Percentiles rank a stretch among this genome's conserved stretches.
phyloP scores from a whole-genome alignment of 345 rosid species.

The Noccaea bulbosa region DNA sequence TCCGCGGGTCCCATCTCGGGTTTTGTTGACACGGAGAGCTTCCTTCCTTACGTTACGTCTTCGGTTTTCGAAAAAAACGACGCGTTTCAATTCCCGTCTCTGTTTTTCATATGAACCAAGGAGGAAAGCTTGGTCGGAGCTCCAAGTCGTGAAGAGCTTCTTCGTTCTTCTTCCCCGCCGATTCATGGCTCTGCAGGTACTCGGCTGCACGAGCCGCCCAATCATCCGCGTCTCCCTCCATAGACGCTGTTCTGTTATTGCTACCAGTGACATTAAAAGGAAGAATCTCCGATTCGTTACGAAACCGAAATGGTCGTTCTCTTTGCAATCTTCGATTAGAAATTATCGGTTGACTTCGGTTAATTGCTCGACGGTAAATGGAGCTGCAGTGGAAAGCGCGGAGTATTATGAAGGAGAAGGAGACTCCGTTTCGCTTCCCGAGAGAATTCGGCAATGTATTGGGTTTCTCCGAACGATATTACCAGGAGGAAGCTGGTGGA shows the following conservation, averaged over 20 bases:
- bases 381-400: slow-evolving; percentile 51
- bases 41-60: slow-evolving; percentile 29
- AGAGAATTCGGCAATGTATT: slow-evolving; percentile 56
- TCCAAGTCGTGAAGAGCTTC: slow-evolving; percentile 23
- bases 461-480: slow-evolving; percentile 57
- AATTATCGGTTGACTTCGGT: slow-evolving; percentile 35
- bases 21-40: slow-evolving; percentile 36
- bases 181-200: slow-evolving; percentile 57
- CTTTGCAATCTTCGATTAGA: slow-evolving; percentile 21
- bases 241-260: slow-evolving; percentile 21
- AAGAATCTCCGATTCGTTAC: slow-evolving; percentile 39
- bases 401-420: slow-evolving; percentile 46
- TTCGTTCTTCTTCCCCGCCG: slow-evolving; percentile 19
- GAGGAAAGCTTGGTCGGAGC: slow-evolving; percentile 14
- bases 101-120: slow-evolving; percentile 34
- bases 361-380: slow-evolving; percentile 63
- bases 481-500: slow-evolving; percentile 98
- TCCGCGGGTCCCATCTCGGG: slow-evolving; percentile 23
- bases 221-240: slow-evolving; percentile 43
- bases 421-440: slow-evolving; percentile 47
- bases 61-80: slow-evolving; percentile 36
- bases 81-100: slow-evolving; percentile 13
- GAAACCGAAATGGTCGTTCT: slow-evolving; percentile 20
- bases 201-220: slow-evolving; percentile 49
- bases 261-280: slow-evolving; percentile 18